phyloP scores from a whole-genome alignment of 768 basidiomycete genomes.

The Lactifluus volemus region DNA sequence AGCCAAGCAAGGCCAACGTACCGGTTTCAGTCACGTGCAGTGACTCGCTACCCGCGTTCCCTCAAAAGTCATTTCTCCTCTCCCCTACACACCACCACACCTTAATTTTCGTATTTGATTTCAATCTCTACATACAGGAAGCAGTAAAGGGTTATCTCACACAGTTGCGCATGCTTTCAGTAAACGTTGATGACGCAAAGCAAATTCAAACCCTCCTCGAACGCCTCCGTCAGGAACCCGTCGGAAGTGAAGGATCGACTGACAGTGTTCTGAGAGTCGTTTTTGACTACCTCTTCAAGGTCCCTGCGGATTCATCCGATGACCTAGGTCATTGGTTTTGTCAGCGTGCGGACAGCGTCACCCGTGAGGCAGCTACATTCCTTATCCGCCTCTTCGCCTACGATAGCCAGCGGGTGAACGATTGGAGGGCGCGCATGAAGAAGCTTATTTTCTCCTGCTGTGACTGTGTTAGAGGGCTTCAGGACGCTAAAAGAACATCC shows the following conservation, averaged over 20 bases:
- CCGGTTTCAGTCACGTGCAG: background rate
- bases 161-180: background rate
- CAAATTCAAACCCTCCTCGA: conserved; percentile 43
- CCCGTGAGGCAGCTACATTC: conserved; percentile 66
- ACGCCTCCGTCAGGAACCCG: conserved; percentile 49
- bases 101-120: background rate
- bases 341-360: conserved; percentile 43
- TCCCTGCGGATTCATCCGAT: conserved; percentile 27
- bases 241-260: conserved; percentile 39
- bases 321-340: conserved; percentile 74
- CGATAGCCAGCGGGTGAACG: conserved; percentile 42
- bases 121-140: background rate
- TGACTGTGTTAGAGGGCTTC: conserved; percentile 60
- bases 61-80: too few relatives aligned
- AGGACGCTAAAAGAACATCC: conserved; percentile 56
- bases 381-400: conserved; percentile 79
- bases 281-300: conserved; percentile 46
- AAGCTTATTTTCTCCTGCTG: conserved; percentile 54
- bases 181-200: background rate
- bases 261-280: conserved; percentile 42
- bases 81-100: background rate
- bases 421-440: conserved; percentile 54
- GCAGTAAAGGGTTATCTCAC: background rate
- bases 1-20: too few relatives aligned
- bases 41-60: background rate